Evolutionary conservation across 495 filamentous ascomycete genomes (phyloP), one percentile per base, ranked within the genome.

Genomic region (Baudoinia panamericana): DNA sequence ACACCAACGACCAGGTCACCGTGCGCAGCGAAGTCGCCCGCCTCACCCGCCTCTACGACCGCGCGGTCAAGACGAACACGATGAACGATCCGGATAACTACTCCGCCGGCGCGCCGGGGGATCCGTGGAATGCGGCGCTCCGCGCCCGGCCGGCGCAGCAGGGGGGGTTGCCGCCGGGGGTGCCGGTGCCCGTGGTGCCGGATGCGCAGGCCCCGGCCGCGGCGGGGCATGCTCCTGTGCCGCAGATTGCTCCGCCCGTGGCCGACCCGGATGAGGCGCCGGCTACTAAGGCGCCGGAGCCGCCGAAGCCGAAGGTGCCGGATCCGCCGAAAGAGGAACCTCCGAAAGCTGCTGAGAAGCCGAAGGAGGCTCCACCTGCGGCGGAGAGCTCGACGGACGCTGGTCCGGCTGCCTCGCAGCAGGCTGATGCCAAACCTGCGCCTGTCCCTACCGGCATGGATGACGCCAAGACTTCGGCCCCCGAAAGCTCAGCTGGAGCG

Each of bases 21-120:
- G 52, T 55, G 11, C 43, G 52, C 5, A 45, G 50, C 32, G 52
- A 55, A 31, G 50, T 55, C 10, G 52, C 52, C 19, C 30, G 52
- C 16, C 32, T 55, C 25, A 55, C 52, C 2, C 37, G 50, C 28
- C 31, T 55, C 15, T 55, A 52, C 29, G 50, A 52, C 26, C 28
- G 39, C 10, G 52, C 52, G 5, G 50, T 55, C 15, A 48, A 46
- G 29, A 52, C 29, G 12, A 44, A 43, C 31, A 52, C 40, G 27
- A 36, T 48, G 10, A 55, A 55, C 31, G 47, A 55, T 27, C 52
- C 42, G 27, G 42, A 45, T 48, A 46, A 39, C 31, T 53, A 50
- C 25, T 29, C 39, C 25, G 32, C 36, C 9, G 50, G 46, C 20
- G 35, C 18, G 3, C 32, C 41, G 6, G 37, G 49, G 15, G 35